These are phyloP conservation scores for Cylindricascospora bacillispora DNA, from an alignment of 1,139 yeast species.

Conservation along the genomic window DNA sequence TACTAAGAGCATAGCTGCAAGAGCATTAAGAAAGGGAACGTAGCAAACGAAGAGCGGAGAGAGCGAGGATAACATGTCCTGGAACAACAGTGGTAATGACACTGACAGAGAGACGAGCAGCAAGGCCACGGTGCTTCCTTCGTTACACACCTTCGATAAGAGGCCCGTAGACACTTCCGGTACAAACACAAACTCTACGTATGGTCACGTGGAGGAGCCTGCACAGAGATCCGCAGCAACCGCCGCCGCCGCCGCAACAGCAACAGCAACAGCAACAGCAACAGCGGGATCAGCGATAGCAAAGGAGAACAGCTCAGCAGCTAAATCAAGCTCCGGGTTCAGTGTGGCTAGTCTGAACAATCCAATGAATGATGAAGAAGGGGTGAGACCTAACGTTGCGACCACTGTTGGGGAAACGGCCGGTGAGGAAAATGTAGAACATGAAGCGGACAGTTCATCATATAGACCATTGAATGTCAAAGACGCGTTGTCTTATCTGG, in stretches of 20 bases:
- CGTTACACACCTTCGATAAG: too few relatives aligned
- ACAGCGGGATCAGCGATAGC: constrained; percentile 12
- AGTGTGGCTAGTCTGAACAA: constrained; percentile 23
- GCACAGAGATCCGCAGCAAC: constrained; percentile 11
- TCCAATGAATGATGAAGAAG: constrained; percentile 7
- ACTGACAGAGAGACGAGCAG: too few relatives aligned
- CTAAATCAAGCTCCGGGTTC: constrained; percentile 11
- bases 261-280: constrained; percentile 7
- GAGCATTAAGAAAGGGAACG: too few relatives aligned
- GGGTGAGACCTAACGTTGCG: not conserved
- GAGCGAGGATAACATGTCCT: too few relatives aligned
- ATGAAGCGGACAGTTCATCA: constrained; percentile 14
- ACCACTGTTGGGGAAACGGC: not conserved
- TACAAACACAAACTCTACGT: too few relatives aligned
- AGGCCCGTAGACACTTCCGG: too few relatives aligned
- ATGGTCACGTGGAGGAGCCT: too few relatives aligned
- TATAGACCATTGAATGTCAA: constrained; percentile 89
- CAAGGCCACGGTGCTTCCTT: too few relatives aligned
- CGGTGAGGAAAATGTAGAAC: not conserved
- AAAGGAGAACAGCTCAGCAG: constrained; percentile 7
- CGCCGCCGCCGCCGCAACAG: constrained; percentile 8
- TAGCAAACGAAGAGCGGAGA: too few relatives aligned
- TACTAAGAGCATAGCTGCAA: too few relatives aligned
- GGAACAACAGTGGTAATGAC: too few relatives aligned
- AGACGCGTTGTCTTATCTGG: constrained; percentile 89